Conservation (phyloP, 169 alveolate species). For the Blepharisma undulans region DNA sequence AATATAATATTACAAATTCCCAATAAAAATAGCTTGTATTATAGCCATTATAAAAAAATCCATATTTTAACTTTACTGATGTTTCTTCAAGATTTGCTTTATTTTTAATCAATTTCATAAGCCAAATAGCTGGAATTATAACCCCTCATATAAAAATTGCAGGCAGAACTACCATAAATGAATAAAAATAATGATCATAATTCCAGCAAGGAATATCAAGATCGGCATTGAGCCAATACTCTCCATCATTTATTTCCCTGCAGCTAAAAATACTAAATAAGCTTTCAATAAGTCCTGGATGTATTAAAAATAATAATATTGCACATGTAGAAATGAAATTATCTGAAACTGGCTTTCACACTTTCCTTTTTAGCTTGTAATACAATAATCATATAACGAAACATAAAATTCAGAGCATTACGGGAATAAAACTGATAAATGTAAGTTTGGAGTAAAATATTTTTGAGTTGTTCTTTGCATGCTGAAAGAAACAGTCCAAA, state of each 20-base stretch:
- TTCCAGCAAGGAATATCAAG: slow-evolving; percentile 27
- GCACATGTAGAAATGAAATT: neutral
- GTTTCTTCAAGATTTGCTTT: neutral
- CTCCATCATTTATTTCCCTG: neutral
- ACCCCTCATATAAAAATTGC: slow-evolving; percentile 53
- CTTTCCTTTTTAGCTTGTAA: neutral
- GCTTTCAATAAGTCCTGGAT: neutral
- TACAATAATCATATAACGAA: neutral
- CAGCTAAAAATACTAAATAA: neutral
- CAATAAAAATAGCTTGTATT: slow-evolving; percentile 42
- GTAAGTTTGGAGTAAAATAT: neutral
- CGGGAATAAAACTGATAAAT: neutral
- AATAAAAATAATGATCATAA: neutral
- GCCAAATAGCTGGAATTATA: slow-evolving; percentile 39
- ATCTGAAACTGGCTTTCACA: neutral
- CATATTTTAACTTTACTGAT: slow-evolving; percentile 34
- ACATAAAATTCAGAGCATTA: neutral
- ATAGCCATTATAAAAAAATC: slow-evolving; percentile 51
- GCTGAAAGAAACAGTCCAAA: neutral
- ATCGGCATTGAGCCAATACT: neutral
- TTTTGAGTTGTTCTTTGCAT: neutral
- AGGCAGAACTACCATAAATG: slow-evolving; percentile 44
- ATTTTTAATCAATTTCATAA: neutral
- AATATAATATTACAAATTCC: slow-evolving; percentile 54
- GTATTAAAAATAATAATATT: neutral